Conservation (phyloP, 768 basidiomycete genomes). For the Chalciporus pseudorubinellus region DNA sequence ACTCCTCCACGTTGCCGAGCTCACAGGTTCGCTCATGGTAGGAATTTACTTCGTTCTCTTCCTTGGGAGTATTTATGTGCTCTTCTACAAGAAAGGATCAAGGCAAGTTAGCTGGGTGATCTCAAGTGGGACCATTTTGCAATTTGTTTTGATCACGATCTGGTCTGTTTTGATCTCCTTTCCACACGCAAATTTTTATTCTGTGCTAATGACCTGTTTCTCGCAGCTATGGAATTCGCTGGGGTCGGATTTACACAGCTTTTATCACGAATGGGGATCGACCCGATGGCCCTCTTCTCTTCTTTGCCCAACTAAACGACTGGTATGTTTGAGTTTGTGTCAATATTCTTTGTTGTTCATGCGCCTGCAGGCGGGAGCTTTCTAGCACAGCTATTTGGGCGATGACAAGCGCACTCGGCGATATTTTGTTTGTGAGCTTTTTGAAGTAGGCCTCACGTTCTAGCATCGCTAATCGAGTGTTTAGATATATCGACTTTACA, state of each 20-base stretch:
- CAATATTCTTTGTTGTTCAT: neutral
- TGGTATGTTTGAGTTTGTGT: neutral
- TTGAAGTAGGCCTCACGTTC: too few relatives aligned
- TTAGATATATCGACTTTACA: conserved; percentile 9
- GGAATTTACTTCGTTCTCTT: too few relatives aligned
- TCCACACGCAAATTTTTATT: too few relatives aligned
- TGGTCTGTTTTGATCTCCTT: neutral
- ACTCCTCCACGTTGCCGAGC: too few relatives aligned
- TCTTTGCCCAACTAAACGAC: conserved; percentile 1
- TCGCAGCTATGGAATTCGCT: neutral
- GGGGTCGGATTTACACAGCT: conserved; percentile 5
- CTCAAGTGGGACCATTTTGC: conserved; percentile 1
- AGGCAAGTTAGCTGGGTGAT: neutral
- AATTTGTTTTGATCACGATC: conserved; percentile 8
- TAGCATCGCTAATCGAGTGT: neutral
- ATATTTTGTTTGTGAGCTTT: conserved; percentile 4
- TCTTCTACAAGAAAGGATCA: too few relatives aligned
- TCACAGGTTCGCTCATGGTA: too few relatives aligned
- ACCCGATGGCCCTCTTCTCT: conserved; percentile 2
- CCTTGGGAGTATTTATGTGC: too few relatives aligned
- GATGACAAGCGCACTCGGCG: conserved; percentile 3
- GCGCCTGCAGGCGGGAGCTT: conserved; percentile 3
- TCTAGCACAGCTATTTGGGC: conserved; percentile 6
- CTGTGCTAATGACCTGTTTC: neutral
- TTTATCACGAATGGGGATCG: conserved; percentile 6